Conservation (phyloP, 768 basidiomycete genomes). For the Termitomyces sp. region DNA sequence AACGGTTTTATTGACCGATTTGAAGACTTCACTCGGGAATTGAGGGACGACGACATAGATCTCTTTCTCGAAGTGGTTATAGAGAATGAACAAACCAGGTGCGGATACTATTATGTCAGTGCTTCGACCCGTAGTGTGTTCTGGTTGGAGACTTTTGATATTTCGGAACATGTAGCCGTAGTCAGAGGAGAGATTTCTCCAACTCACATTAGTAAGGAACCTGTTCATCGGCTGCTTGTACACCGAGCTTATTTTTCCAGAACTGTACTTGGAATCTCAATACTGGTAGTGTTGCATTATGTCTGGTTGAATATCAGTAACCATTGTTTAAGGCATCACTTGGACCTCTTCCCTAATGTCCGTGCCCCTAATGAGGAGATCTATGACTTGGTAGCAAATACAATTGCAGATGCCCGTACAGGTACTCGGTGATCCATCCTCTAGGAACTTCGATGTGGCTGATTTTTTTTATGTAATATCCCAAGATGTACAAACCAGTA, state of each 20-base stretch:
- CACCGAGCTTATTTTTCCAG: not conserved
- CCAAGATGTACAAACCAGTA: constrained; percentile 1
- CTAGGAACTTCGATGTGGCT: not conserved
- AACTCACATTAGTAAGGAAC: constrained; percentile 11
- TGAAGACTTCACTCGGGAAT: not conserved
- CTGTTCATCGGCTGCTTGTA: no score
- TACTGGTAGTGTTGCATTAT: constrained; percentile 2
- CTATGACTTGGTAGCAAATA: constrained; percentile 7
- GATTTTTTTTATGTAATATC: not conserved
- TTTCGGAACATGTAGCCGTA: not conserved
- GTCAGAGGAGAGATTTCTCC: constrained; percentile 1
- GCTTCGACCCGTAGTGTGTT: not conserved
- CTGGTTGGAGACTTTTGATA: constrained; percentile 7
- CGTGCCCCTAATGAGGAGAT: not conserved
- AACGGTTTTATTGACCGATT: not conserved
- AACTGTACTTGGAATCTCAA: constrained; percentile 1
- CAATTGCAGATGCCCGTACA: constrained; percentile 11
- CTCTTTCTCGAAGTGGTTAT: constrained; percentile 2
- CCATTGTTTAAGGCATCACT: not conserved
- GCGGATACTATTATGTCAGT: constrained; percentile 6
- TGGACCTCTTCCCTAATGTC: not conserved
- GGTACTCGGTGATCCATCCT: not conserved
- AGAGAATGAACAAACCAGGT: not conserved
- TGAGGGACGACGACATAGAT: not conserved
- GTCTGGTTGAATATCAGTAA: no score